Evolutionary conservation across 1,284 basidiomycete genomes (phyloP), one percentile per base, ranked within the genome.

Genomic region (Xanthoconium separans): DNA sequence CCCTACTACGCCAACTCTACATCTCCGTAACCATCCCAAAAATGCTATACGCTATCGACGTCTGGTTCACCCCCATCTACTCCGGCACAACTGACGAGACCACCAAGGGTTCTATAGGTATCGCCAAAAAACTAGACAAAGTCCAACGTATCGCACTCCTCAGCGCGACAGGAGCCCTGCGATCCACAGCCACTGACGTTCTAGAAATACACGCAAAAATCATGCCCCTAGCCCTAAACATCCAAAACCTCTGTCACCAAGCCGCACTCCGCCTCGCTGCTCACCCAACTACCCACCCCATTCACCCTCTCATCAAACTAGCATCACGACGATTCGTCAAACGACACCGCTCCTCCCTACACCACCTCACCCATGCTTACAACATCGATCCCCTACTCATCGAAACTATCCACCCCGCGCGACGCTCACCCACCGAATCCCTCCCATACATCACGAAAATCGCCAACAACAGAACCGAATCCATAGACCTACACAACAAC

Each of bases 51-150:
- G 9, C 36, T 10, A 2, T 18, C n/a, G n/a, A 37, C n/a, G n/a
- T 37, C 36, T 37, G 36, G 36, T 37, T 37, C 36, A n/a, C 8
- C 36, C 36, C n/a, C 7, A n/a, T 37, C 9, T 37, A 37, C n/a
- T 7, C 16, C 2, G 16, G 9, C 4, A 5, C n/a, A 6, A n/a
- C 7, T 2, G 8, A 37, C 7, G 1, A n/a, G 6, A 1, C 3
- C 16, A 1, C 2, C n/a, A 16, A 8, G 9, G 36, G 36, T 8
- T 37, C n/a, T 8, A 37, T 37, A n/a, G 18, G n/a, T 7, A 10
- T 8, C 18, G 36, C 36, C n/a, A n/a, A 37, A 8, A 37, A 37
- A 37, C 16, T 37, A 18, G 11, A 18, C 16, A n/a, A n/a, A 37
- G 36, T 37, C n/a, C 36, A 37, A 7, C n/a, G 2, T 8, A 37